These are phyloP conservation scores for Trichoderma endophyticum DNA, from an alignment of 2,329 filamentous ascomycete genomes.

Conservation along the genomic window DNA sequence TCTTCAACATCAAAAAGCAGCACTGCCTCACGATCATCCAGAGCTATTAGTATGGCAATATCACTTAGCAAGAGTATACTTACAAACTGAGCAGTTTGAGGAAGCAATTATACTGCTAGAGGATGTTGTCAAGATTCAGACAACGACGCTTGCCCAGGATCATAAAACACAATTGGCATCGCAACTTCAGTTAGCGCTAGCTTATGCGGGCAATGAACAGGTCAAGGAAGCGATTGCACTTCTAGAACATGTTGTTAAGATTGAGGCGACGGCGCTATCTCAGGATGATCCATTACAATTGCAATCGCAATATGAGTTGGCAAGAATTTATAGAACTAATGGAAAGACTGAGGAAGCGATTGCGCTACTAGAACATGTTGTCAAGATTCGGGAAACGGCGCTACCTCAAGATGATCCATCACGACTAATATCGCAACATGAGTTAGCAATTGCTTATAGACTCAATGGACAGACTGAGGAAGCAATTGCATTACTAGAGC, in stretches of 20 bases:
- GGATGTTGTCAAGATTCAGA: too few species aligned
- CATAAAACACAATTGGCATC: not conserved
- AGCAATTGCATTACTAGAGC: too few species aligned
- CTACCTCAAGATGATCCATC: not conserved
- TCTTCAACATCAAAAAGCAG: not conserved
- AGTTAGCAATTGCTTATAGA: not conserved
- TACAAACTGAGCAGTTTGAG: accelerated
- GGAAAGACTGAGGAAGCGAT: not conserved
- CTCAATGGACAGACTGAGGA: not conserved
- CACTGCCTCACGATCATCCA: not conserved
- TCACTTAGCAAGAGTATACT: too few species aligned
- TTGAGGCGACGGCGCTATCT: not conserved
- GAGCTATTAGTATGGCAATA: too few species aligned
- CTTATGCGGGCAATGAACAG: not conserved
- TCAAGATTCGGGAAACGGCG: not conserved
- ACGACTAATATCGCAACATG: not conserved
- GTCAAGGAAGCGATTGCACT: not conserved
- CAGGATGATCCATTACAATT: not conserved
- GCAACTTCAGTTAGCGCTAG: not conserved
- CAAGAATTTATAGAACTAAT: not conserved
- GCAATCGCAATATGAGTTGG: not conserved
- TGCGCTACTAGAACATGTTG: not conserved
- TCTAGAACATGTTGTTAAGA: not conserved
- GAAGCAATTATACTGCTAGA: too few species aligned
- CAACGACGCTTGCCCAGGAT: too few species aligned